Evolutionary conservation across 495 filamentous ascomycete species (phyloP), one percentile per base, ranked within the genome.

Genomic region (Hyphodiscus hymeniophilus): DNA sequence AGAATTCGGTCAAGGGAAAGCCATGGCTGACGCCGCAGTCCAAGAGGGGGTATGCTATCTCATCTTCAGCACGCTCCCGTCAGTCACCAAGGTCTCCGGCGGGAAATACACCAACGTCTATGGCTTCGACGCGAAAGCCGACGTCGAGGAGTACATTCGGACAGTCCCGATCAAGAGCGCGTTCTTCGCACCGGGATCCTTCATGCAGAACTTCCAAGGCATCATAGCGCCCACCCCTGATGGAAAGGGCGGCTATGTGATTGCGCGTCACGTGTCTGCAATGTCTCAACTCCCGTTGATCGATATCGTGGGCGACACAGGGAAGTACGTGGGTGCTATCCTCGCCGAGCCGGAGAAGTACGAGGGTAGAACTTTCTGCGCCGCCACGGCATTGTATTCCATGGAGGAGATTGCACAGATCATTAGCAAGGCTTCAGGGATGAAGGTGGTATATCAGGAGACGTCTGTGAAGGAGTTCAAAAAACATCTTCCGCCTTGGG

Each of bases 61-160:
- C 48, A 70, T 78, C 61, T 77, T 65, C 63, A 68, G 61, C 43
- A 60, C 62, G 1, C 45, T 64, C 2, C 46, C 50, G 21, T 52
- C 66, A 39, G 54, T 62, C 18, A 57, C 38, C 2, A 48, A 60
- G 7, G 56, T 75, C 22, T 58, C 61, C 30, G 54, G 62, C 24
- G 72, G 72, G 10, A 63, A 64, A 45, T 62, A 70, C 11, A 47
- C 59, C 13, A 56, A 75, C 47, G 68, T 82, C 24, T 59, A 69
- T 26, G 74, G 79, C 57, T 85, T 81, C 54, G 78, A 82, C 60
- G 40, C 52, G 46, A 84, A 83, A 59, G 75, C 75, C 16, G 48
- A 64, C 2, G 66, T 82, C 3, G 77, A 75, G 38, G 59, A 72
- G 18, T 80, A 83, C 58, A 72, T 79, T 40, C 63, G 66, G 31